Percentiles rank a stretch among this genome's conserved stretches.
Evolutionary conservation across 306 rosid genomes (phyloP).

Genomic region (Casuarina equisetifolia): DNA sequence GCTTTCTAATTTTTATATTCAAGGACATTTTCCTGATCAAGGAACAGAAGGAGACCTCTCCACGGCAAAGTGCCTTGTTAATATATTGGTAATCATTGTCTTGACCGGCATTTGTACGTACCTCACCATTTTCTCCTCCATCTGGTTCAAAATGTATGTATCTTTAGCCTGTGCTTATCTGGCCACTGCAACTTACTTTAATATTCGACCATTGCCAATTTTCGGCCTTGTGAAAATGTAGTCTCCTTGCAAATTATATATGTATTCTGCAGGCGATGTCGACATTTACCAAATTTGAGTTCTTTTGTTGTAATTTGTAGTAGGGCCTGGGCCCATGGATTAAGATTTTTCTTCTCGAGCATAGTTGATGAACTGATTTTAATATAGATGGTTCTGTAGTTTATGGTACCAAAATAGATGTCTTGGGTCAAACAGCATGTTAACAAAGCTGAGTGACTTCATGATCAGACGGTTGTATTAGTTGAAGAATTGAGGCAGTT

Average conservation of each 20-base stretch:
- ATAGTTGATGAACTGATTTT: not conserved
- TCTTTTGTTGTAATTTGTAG: constrained; percentile 26
- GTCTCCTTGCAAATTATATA: constrained; percentile 11
- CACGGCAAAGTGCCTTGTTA: constrained; percentile 44
- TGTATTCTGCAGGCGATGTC: constrained; percentile 15
- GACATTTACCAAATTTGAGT: constrained; percentile 9
- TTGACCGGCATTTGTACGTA: constrained; percentile 44
- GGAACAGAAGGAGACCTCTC: constrained; percentile 55
- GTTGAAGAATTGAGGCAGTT: not conserved
- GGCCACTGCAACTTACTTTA: constrained; percentile 54
- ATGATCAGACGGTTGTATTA: not conserved
- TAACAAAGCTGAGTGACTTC: not conserved
- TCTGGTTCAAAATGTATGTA: constrained; percentile 66
- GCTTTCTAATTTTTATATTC: constrained; percentile 55
- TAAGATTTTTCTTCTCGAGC: not conserved
- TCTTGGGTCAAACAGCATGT: not conserved
- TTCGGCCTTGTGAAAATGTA: constrained; percentile 34
- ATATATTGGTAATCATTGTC: constrained; percentile 38
- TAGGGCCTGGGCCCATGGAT: constrained; percentile 12
- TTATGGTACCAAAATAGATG: not conserved
- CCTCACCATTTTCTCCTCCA: constrained; percentile 37
- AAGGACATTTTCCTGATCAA: constrained; percentile 66
- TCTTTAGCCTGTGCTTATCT: constrained; percentile 58
- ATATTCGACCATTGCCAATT: constrained; percentile 57
- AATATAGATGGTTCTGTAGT: not conserved